Evolutionary conservation across 192 early-diverging fungal genomes (phyloP).

Genomic region (Gigaspora rosea): DNA sequence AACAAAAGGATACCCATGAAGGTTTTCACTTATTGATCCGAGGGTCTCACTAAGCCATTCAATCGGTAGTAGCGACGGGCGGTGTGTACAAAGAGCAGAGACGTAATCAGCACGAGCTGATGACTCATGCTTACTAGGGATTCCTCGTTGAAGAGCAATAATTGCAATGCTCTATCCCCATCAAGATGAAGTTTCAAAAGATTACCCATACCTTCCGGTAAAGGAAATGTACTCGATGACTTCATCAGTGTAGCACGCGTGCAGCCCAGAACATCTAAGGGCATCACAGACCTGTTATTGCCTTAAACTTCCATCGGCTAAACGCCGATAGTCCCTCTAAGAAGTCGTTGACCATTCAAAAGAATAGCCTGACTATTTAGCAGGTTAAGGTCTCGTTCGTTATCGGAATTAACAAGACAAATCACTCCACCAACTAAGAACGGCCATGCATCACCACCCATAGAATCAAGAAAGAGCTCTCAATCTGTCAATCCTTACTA

Average conservation of each 20-base stretch:
- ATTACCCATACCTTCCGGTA: constrained; percentile 64
- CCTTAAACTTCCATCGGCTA: too few species aligned
- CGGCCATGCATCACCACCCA: constrained; percentile 48
- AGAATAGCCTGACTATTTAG: constrained; percentile 62
- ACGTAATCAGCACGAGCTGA: constrained; percentile 80
- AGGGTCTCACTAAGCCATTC: constrained; percentile 81
- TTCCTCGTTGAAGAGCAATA: constrained; percentile 81
- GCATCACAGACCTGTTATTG: constrained; percentile 88
- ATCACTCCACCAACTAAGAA: constrained; percentile 68
- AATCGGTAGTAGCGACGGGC: constrained; percentile 81
- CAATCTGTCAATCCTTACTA: constrained; percentile 54
- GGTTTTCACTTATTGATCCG: constrained; percentile 57
- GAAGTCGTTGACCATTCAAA: constrained; percentile 50
- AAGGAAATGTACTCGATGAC: constrained; percentile 59
- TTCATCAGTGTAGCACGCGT: too few species aligned
- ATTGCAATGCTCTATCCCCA: constrained; percentile 81
- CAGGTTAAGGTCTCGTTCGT: constrained; percentile 83
- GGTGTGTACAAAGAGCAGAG: constrained; percentile 81
- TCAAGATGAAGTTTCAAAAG: constrained; percentile 75
- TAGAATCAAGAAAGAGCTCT: constrained; percentile 56
- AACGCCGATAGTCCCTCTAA: constrained; percentile 45
- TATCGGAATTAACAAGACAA: constrained; percentile 86
- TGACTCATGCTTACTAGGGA: constrained; percentile 82
- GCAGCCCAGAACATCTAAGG: constrained; percentile 71
- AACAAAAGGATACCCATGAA: constrained; percentile 47